These are phyloP conservation scores for Prunella vulgaris DNA, from an alignment of 257 asterid genomes.

Conservation along the genomic window DNA sequence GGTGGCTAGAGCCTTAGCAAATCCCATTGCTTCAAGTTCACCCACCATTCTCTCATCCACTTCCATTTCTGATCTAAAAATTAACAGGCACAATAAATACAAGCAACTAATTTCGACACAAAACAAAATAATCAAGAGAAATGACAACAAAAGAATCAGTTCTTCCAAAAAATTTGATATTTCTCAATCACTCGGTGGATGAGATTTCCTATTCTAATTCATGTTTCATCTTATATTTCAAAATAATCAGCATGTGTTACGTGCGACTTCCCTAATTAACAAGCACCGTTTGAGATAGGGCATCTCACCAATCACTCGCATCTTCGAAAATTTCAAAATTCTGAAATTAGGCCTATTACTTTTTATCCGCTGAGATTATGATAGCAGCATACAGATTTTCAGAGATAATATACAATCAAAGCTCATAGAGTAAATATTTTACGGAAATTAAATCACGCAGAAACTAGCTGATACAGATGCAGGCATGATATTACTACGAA, in stretches of 20 bases:
- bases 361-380: neutral
- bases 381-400: neutral
- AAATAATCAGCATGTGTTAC: neutral
- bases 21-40: constrained; percentile 72
- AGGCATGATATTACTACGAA: neutral
- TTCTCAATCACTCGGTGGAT: neutral
- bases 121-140: neutral
- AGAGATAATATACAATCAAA: neutral
- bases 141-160: neutral
- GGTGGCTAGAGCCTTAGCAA: constrained; percentile 45
- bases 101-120: neutral
- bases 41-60: constrained; percentile 45
- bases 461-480: neutral
- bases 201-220: neutral
- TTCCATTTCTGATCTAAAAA: constrained; percentile 36
- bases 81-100: neutral
- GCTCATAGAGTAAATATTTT: neutral
- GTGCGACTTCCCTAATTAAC: neutral
- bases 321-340: neutral
- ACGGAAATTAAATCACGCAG: neutral
- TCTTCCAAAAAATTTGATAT: neutral
- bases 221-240: neutral
- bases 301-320: neutral
- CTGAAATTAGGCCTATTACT: neutral
- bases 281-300: neutral